Evolutionary conservation across 768 basidiomycete species (phyloP).

Genomic region (Hirschioporus abietinus): DNA sequence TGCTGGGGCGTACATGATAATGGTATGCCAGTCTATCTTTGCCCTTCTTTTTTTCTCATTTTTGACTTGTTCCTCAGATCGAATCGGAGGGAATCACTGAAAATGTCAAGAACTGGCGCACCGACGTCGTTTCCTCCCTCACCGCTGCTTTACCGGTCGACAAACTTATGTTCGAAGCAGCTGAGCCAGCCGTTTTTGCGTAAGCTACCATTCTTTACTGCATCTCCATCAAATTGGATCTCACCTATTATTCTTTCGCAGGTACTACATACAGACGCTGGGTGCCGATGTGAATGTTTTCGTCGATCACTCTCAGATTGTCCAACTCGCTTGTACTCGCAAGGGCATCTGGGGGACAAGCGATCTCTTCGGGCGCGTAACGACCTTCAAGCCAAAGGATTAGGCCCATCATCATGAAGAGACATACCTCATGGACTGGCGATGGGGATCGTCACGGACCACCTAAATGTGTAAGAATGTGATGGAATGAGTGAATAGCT

Average conservation of each 20-base stretch:
- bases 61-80: slow-evolving; percentile 24
- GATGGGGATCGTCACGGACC: not conserved
- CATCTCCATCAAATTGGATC: not conserved
- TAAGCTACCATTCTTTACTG: slow-evolving; percentile 9
- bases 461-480: not conserved
- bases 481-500: not conserved
- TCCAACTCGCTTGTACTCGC: slow-evolving; percentile 38
- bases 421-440: not conserved
- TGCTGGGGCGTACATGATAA: slow-evolving; percentile 26
- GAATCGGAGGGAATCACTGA: slow-evolving; percentile 44
- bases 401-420: not conserved
- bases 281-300: slow-evolving; percentile 38
- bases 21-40: not conserved
- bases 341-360: slow-evolving; percentile 43
- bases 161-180: slow-evolving; percentile 43
- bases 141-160: slow-evolving; percentile 34
- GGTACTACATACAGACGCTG: slow-evolving; percentile 37
- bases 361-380: slow-evolving; percentile 36
- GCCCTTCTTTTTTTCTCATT: not conserved
- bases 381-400: slow-evolving; percentile 27
- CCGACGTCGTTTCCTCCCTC: slow-evolving; percentile 38
- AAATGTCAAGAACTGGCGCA: slow-evolving; percentile 37
- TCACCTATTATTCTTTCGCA: not conserved
- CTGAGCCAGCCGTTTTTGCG: slow-evolving; percentile 39
- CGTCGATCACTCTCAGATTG: slow-evolving; percentile 40